phyloP scores from a whole-genome alignment of 768 basidiomycete genomes.

The Russula emetica region DNA sequence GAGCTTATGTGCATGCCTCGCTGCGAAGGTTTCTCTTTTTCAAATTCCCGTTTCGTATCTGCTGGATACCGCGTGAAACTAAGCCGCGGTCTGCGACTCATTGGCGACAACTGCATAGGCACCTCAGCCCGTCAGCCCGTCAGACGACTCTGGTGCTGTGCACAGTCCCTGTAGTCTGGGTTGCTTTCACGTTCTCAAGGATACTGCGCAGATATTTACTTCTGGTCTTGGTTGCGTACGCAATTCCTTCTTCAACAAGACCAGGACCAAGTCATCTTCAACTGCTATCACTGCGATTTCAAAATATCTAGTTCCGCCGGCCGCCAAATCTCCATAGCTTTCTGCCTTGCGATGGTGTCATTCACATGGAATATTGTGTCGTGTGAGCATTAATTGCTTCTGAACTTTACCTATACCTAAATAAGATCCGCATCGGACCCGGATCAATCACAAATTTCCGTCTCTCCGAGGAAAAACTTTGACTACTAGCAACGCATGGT shows the following conservation, averaged over 20 bases:
- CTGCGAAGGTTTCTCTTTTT: constrained; percentile 36
- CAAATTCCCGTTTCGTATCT: neutral
- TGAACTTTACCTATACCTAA: constrained; percentile 41
- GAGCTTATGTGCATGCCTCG: too few species aligned
- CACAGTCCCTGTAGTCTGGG: constrained; percentile 40
- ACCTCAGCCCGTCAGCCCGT: constrained; percentile 44
- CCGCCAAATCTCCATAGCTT: constrained; percentile 41
- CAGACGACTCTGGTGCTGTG: constrained; percentile 46
- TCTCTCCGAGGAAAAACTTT: neutral
- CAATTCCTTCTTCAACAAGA: constrained; percentile 39
- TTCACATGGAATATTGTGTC: constrained; percentile 33
- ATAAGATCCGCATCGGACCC: constrained; percentile 39
- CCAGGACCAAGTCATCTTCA: constrained; percentile 51
- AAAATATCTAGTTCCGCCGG: constrained; percentile 47
- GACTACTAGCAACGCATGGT: too few species aligned
- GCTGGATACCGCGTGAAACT: neutral
- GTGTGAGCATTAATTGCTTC: constrained; percentile 48
- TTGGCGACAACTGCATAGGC: constrained; percentile 57
- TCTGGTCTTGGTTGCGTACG: constrained; percentile 59
- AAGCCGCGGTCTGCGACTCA: constrained; percentile 29
- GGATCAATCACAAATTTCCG: constrained; percentile 29
- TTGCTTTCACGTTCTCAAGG: constrained; percentile 4
- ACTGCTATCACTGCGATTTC: constrained; percentile 49
- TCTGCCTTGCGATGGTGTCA: constrained; percentile 53
- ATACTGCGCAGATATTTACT: constrained; percentile 33